Base-by-base conservation (phyloP, 306 rosid species). In the Trifolium fragiferum region DNA sequence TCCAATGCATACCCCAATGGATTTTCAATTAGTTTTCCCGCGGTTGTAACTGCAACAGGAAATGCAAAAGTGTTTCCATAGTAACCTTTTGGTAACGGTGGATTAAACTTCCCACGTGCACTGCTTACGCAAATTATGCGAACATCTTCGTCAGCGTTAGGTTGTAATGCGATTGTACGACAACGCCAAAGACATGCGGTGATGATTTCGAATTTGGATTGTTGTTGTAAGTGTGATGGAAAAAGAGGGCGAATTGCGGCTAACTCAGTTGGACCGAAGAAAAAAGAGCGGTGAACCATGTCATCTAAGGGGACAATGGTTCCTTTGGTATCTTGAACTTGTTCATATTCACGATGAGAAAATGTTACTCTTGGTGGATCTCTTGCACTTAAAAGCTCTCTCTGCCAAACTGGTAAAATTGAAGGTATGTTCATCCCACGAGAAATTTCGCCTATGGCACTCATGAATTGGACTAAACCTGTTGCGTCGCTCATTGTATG, bases 151-250 rank as follows among this genome's bases (percentile, higher is more conserved):
- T 84, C 68, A 0, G 4, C 30, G 7, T 88, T 86, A 0, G 59
- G 73, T 10, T 46, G 43, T n/a, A 46, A 47, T 0, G 73, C 41
- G 1, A 47, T 23, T 23, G 73, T 68, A 38, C 92, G 87, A 64
- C 92, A 88, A 7, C 90, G 84, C 92, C 92, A 88, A 0, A 88
- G 88, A 20, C 74, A 73, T 0, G 92, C 92, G 0, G 84, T 84
- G 38, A 88, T 74, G 7, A 78, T 62, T 14, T 88, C 92, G 0
- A 86, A 88, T n/a, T 82, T 75, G 16, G 84, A 82, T 2, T 47
- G 46, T 0, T 40, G 43, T 0, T 51, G 66, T 1, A 76, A 35
- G 19, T 79, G 78, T 0, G 35, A 68, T 0, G 90, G 92, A 7
- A 80, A 53, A 10, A 60, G 63, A 13, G 81, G 15, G 2, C 92